Conservation (phyloP, 1,139 yeast species). For the Sporopachydermia cereana region DNA sequence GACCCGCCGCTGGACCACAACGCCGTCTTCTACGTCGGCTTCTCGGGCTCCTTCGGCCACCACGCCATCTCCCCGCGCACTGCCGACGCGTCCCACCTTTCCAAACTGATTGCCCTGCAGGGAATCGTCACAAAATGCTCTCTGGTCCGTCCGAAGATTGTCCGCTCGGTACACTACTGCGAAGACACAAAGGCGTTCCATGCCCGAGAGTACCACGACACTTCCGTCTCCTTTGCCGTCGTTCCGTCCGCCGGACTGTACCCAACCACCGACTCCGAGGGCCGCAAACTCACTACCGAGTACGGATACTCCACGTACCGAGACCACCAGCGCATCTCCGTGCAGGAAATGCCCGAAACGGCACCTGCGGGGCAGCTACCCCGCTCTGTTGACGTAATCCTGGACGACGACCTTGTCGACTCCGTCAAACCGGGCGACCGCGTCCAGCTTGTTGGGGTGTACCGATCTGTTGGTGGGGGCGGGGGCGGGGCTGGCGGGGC, state of each 20-base stretch:
- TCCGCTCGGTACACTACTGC: constrained; percentile 89
- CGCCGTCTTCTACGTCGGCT: constrained; percentile 65
- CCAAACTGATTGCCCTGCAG: constrained; percentile 78
- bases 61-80: constrained; percentile 85
- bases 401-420: constrained; percentile 93
- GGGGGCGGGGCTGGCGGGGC: constrained; percentile 33
- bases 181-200: constrained; percentile 76
- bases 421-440: constrained; percentile 93
- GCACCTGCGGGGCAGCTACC: constrained; percentile 99
- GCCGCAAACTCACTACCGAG: constrained; percentile 79
- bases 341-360: constrained; percentile 96
- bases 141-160: constrained; percentile 81
- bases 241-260: constrained; percentile 76
- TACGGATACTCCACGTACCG: constrained; percentile 88
- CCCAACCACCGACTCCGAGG: constrained; percentile 89
- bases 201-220: constrained; percentile 87
- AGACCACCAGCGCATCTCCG: constrained; percentile 87
- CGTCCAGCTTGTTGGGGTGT: constrained; percentile 88
- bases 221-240: constrained; percentile 84
- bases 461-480: constrained; percentile 83
- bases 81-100: constrained; percentile 62
- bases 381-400: constrained; percentile 75
- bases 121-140: constrained; percentile 95
- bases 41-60: constrained; percentile 86
- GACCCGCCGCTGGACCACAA: constrained; percentile 40